Base-by-base conservation (phyloP, 495 filamentous ascomycete genomes). In the Penicillium alfredii region DNA sequence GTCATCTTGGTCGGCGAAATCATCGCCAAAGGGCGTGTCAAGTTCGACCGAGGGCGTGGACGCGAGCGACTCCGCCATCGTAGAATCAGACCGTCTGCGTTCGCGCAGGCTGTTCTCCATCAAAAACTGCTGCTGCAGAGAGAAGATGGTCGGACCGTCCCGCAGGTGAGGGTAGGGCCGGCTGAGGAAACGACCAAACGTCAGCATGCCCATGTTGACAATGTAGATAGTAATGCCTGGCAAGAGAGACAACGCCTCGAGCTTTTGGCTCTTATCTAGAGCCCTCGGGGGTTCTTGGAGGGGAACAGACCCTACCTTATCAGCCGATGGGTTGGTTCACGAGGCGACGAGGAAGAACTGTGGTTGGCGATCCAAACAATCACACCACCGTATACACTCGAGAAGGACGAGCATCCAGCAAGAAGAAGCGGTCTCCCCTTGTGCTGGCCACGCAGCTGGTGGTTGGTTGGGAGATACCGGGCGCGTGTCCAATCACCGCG, bases 181-280 rank as follows among this genome's bases (percentile, higher is more conserved):
- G 45, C 60, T 71, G 31, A 66, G 60, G 41, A 69, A 67, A 34
- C 63, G 66, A 14, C 42, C 49, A 27, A 68, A 56, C 8, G 63
- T 71, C 58, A 71, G 63, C 63, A 71, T 63, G 18, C 53, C 58
- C 62, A 66, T 66, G 6, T 2, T 66, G 23, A n/a, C n/a, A n/a
- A n/a, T n/a, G n/a, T n/a, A n/a, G n/a, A n/a, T n/a, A n/a, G n/a
- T n/a, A n/a, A n/a, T n/a, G n/a, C n/a, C n/a, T n/a, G n/a, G n/a
- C n/a, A n/a, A n/a, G n/a, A n/a, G n/a, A n/a, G n/a, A n/a, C n/a
- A n/a, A n/a, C n/a, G n/a, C n/a, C n/a, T n/a, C n/a, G n/a, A n/a
- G n/a, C n/a, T n/a, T n/a, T n/a, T n/a, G n/a, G n/a, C n/a, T n/a
- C n/a, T n/a, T n/a, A n/a, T n/a, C n/a, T n/a, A n/a, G n/a, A n/a